phyloP scores from a whole-genome alignment of 495 filamentous ascomycete species.

The Trichoderma orchidacearum region DNA sequence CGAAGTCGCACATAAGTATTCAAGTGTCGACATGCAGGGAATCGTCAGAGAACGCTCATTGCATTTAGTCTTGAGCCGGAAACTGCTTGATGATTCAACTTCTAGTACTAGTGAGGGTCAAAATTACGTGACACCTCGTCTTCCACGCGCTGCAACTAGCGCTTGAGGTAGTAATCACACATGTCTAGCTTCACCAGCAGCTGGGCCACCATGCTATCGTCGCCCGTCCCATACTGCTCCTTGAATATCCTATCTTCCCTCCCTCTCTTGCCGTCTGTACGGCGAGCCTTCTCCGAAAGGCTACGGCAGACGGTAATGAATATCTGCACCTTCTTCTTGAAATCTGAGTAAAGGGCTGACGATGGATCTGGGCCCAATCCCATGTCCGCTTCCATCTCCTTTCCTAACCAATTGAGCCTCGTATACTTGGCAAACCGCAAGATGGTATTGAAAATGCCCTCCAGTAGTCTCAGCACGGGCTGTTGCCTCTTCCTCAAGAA shows the following conservation, averaged over 20 bases:
- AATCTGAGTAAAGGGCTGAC: constrained; percentile 44
- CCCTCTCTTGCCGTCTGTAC: constrained; percentile 21
- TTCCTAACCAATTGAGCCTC: constrained; percentile 8
- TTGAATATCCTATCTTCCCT: constrained; percentile 8
- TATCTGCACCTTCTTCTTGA: constrained; percentile 53
- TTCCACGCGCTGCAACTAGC: background rate
- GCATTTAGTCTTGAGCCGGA: too few relatives aligned
- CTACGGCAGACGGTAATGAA: constrained; percentile 53
- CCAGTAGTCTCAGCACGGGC: constrained; percentile 57
- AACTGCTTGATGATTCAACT: too few relatives aligned
- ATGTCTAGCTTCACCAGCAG: constrained; percentile 4
- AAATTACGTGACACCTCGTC: background rate
- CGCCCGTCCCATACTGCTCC: background rate
- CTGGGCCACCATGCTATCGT: background rate
- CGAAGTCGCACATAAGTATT: too few relatives aligned
- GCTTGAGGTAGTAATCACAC: constrained; percentile 1
- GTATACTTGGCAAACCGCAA: constrained; percentile 44
- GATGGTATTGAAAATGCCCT: constrained; percentile 62
- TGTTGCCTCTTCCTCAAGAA: constrained; percentile 57
- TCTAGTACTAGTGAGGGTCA: too few relatives aligned
- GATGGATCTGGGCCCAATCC: constrained; percentile 13
- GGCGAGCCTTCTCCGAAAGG: constrained; percentile 42
- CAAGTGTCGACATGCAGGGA: too few relatives aligned
- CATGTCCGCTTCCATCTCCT: constrained; percentile 13
- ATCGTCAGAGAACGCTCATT: too few relatives aligned